Percentiles rank a stretch among this genome's conserved stretches.
Conservation (phyloP, 1,284 basidiomycete species). For the Pseudozyma tsukubaensis region DNA sequence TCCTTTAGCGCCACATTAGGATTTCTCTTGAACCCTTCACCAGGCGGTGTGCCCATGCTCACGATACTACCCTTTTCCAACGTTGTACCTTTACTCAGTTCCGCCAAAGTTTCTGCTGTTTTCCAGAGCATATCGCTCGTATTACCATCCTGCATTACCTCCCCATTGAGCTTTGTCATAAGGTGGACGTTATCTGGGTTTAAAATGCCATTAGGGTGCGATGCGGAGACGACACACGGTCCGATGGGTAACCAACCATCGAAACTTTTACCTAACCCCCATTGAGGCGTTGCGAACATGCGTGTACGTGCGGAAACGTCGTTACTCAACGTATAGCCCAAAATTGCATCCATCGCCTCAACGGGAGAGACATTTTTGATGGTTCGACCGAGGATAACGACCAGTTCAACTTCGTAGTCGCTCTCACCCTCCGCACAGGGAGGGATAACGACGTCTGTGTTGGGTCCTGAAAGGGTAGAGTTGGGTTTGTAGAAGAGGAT, state of each 20-base stretch:
- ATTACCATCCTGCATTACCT: slow-evolving; percentile 78
- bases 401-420: slow-evolving; percentile 61
- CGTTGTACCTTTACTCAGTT: slow-evolving; percentile 75
- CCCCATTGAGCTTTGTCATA: slow-evolving; percentile 78
- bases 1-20: slow-evolving; percentile 79
- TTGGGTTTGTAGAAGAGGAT: slow-evolving; percentile 60
- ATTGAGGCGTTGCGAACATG: slow-evolving; percentile 58
- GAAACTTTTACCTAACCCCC: slow-evolving; percentile 54
- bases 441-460: slow-evolving; percentile 44
- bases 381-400: slow-evolving; percentile 38
- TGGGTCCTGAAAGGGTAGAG: slow-evolving; percentile 35
- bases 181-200: slow-evolving; percentile 79
- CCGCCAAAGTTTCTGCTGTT: slow-evolving; percentile 53
- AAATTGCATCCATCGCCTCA: slow-evolving; percentile 39
- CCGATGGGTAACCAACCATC: slow-evolving; percentile 53
- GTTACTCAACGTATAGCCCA: slow-evolving; percentile 57
- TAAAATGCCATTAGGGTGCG: slow-evolving; percentile 72
- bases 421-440: slow-evolving; percentile 36
- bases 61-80: slow-evolving; percentile 84
- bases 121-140: slow-evolving; percentile 71
- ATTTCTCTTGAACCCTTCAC: slow-evolving; percentile 81
- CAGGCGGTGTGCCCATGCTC: slow-evolving; percentile 73
- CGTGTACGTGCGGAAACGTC: slow-evolving; percentile 50
- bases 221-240: slow-evolving; percentile 31
- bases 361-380: slow-evolving; percentile 41